Evolutionary conservation across 345 rosid species (phyloP), one percentile per base, ranked within the genome.

Genomic region (Salix purpurea): DNA sequence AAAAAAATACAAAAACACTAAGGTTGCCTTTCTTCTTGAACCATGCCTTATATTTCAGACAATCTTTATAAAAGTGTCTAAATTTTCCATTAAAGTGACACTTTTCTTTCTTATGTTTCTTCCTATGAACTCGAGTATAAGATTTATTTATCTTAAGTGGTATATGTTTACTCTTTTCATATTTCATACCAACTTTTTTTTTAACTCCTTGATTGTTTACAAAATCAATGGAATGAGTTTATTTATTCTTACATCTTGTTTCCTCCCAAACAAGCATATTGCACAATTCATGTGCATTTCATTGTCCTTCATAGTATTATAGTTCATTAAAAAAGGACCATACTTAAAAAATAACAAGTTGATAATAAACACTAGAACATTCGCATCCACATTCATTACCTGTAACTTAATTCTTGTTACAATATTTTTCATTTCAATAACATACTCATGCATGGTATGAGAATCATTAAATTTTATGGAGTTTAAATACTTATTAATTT

Each of bases 241-340:
- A n/a, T n/a, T n/a, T 32, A 32, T 32, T 75, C 7, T 73, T 76
- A 0, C 21, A 3, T 34, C 26, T 36, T 6, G 62, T 18, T 34
- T 72, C 18, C 24, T 34, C 66, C 0, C 65, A 21, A 56, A 76
- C 6, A 16, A 76, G 68, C 69, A 64, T 70, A 64, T 13, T 74
- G 0, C 9, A 2, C 26, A 79, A 61, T 70, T 85, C 75, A 70
- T 42, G 52, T n/a, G 77, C 36, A 79, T 82, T 77, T 4, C 34
- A 72, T 72, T 72, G 0, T 72, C 21, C 50, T 54, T 54, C 2
- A 56, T 56, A 7, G 83, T 83, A 24, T 78, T 80, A 10, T 78
- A 80, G 30, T 78, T 52, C 3, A 81, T 74, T 40, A 80, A 48
- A 30, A 80, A 80, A 50, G 71, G 13, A 5, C 76, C 61, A 82